Percentiles rank a stretch among this genome's conserved stretches.
These are phyloP conservation scores for Colletotrichum sp. DNA, from an alignment of 2,329 filamentous ascomycete species.

Conservation along the genomic window DNA sequence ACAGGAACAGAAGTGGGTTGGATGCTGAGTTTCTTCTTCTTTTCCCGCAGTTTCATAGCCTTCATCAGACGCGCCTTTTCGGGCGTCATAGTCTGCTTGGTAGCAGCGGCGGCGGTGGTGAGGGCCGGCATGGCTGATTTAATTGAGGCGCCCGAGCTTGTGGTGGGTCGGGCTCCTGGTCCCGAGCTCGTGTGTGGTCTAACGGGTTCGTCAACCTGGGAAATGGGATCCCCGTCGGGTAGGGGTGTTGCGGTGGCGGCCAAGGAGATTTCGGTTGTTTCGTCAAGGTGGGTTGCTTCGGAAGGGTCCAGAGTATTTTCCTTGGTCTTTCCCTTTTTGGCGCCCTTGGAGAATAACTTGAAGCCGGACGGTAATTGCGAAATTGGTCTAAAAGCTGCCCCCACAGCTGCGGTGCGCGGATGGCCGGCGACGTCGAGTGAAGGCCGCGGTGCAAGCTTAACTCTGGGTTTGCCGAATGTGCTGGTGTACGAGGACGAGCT, in stretches of 20 bases:
- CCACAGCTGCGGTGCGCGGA: constrained; percentile 53
- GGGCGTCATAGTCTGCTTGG: constrained; percentile 69
- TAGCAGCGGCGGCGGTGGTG: constrained; percentile 41
- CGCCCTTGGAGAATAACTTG: constrained; percentile 67
- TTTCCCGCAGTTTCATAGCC: constrained; percentile 87
- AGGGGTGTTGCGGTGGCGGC: constrained; percentile 36
- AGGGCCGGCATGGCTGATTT: constrained; percentile 40
- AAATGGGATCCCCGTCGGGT: constrained; percentile 34
- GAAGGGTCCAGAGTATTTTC: constrained; percentile 32
- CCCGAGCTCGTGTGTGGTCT: constrained; percentile 36
- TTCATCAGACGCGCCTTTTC: constrained; percentile 95
- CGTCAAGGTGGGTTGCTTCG: constrained; percentile 38
- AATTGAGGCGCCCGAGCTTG: constrained; percentile 50
- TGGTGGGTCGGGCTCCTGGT: constrained; percentile 37
- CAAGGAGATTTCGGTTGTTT: constrained; percentile 39
- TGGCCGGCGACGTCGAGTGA: constrained; percentile 69
- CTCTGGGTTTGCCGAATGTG: constrained; percentile 71
- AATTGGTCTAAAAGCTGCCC: constrained; percentile 67
- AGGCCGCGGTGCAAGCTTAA: constrained; percentile 87
- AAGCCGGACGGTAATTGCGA: constrained; percentile 83
- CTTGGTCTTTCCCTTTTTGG: constrained; percentile 53
- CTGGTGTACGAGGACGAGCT: constrained; percentile 49
- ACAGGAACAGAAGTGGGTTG: constrained; percentile 30
- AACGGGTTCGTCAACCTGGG: constrained; percentile 29
- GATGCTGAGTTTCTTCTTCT: constrained; percentile 62